Conservation (phyloP, 345 rosid species). For the Dipteronia sinensis region DNA sequence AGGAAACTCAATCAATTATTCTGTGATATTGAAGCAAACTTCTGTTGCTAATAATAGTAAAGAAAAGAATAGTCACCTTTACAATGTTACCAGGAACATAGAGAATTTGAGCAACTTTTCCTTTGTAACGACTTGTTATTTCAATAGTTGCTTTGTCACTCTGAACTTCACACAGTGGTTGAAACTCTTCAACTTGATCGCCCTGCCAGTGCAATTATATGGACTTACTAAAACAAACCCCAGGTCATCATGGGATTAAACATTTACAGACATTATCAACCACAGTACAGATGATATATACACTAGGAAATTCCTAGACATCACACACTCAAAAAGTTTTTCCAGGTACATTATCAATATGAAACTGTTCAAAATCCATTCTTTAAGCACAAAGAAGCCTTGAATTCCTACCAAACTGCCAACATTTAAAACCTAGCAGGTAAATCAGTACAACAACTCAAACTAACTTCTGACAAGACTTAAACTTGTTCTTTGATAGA, state of each 20-base stretch:
- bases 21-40: not conserved
- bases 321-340: not conserved
- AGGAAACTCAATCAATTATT: not conserved
- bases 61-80: slow-evolving; percentile 50
- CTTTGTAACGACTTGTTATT: slow-evolving; percentile 92
- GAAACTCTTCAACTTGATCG: slow-evolving; percentile 83
- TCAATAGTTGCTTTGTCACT: slow-evolving; percentile 97
- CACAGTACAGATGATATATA: not conserved
- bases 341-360: not conserved
- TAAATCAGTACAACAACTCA: not conserved
- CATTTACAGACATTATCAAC: not conserved
- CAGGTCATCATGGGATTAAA: not conserved
- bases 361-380: not conserved
- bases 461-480: not conserved
- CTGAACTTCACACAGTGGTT: slow-evolving; percentile 96
- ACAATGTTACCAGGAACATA: slow-evolving; percentile 80
- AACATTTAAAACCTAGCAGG: not conserved
- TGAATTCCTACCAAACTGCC: not conserved
- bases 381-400: not conserved
- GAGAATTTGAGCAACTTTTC: slow-evolving; percentile 61
- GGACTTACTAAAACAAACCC: not conserved
- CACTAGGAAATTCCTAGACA: not conserved
- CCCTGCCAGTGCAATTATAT: slow-evolving; percentile 52
- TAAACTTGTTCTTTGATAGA: not conserved
- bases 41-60: not conserved